These are phyloP conservation scores for Monosporozyma servazzii DNA, from an alignment of 805 yeast species.

Conservation along the genomic window DNA sequence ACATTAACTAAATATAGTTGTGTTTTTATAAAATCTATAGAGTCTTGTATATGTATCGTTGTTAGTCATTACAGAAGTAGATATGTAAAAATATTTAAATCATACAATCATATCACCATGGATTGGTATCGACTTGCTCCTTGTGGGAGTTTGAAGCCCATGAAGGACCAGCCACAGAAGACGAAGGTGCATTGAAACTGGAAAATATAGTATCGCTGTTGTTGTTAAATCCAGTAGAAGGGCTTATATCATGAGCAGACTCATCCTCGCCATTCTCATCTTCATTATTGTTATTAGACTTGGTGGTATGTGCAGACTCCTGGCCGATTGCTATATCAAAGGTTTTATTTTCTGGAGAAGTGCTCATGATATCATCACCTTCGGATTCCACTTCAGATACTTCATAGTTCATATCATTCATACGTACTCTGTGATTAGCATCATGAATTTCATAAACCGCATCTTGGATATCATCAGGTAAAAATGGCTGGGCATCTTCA, in stretches of 20 bases:
- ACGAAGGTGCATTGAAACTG: conserved; percentile 69
- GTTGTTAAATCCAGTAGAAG: background rate
- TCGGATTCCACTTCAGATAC: conserved; percentile 11
- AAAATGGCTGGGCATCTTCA: conserved; percentile 56
- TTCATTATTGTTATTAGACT: background rate
- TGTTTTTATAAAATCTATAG: background rate
- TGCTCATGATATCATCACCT: conserved; percentile 6
- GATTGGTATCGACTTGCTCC: conserved; percentile 51
- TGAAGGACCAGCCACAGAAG: conserved; percentile 23
- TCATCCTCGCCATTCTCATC: conserved; percentile 3
- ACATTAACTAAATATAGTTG: background rate
- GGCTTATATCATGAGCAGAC: background rate
- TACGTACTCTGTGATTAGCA: conserved; percentile 23
- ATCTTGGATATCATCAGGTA: conserved; percentile 64
- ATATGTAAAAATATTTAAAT: background rate
- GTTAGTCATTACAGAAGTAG: background rate
- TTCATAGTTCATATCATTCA: conserved; percentile 14
- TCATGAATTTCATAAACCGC: conserved; percentile 60
- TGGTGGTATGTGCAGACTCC: background rate
- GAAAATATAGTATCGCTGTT: conserved; percentile 30
- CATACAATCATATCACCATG: conserved; percentile 39
- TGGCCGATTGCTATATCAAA: conserved; percentile 4
- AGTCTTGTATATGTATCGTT: background rate
- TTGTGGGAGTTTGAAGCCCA: conserved; percentile 45
- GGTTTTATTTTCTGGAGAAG: conserved; percentile 9